Conservation (phyloP, 1,284 basidiomycete genomes). For the Fomitopsis schrenkii region DNA sequence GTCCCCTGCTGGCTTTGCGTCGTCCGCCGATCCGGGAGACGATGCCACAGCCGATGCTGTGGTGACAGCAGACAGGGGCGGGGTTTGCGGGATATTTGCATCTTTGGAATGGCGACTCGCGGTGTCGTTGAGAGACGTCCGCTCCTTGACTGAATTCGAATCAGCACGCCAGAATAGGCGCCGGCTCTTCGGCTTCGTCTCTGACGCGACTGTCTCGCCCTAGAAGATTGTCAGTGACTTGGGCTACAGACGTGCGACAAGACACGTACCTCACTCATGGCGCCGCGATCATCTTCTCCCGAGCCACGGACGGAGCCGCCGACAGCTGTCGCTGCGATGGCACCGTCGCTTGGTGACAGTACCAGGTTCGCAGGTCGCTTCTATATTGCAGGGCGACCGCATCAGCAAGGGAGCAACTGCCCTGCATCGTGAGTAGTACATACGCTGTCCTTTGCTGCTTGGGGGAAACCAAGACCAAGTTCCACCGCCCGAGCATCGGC, state of each 20-base stretch:
- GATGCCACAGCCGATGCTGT: conserved; percentile 8
- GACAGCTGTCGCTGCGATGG: conserved; percentile 39
- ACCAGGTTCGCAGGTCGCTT: conserved; percentile 43
- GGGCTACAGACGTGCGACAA: background rate
- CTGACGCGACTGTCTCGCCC: conserved; percentile 12
- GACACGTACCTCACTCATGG: conserved; percentile 61
- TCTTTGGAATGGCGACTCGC: conserved; percentile 33
- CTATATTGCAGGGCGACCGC: conserved; percentile 12
- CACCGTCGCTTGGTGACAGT: conserved; percentile 55
- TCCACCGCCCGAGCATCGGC: conserved; percentile 10
- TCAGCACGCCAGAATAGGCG: conserved; percentile 54
- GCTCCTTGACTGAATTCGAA: conserved; percentile 27
- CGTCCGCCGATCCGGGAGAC: conserved; percentile 12
- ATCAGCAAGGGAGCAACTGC: background rate
- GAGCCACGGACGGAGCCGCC: conserved; percentile 25
- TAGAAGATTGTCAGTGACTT: background rate
- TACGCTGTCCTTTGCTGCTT: conserved; percentile 9
- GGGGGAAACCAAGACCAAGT: conserved; percentile 18
- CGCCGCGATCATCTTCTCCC: conserved; percentile 50
- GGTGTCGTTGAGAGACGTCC: conserved; percentile 30
- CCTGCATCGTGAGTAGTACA: too few species aligned
- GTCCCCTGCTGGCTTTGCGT: conserved; percentile 20
- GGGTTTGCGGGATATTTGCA: conserved; percentile 20
- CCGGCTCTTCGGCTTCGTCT: conserved; percentile 33
- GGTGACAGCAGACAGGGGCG: conserved; percentile 9